Evolutionary conservation across 345 rosid species (phyloP).

Genomic region (Aegle marmelos): DNA sequence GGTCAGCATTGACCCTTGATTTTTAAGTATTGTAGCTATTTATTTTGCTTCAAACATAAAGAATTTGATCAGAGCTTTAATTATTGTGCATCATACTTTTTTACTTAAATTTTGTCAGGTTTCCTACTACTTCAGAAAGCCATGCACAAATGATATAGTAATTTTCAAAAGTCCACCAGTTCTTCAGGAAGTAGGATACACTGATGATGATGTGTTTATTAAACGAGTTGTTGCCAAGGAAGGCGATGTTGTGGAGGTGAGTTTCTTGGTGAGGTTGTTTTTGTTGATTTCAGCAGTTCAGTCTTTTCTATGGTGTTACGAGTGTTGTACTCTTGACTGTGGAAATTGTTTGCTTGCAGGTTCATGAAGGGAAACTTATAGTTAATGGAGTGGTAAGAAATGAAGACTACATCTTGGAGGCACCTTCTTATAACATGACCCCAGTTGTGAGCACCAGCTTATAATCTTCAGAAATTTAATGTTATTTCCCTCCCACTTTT

Average conservation of each 20-base stretch:
- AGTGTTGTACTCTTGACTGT: neutral
- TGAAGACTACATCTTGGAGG: constrained; percentile 68
- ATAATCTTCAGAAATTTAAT: neutral
- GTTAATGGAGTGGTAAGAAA: constrained; percentile 69
- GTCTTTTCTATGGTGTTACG: neutral
- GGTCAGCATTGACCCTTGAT: too few species aligned
- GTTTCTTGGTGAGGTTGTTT: constrained; percentile 8
- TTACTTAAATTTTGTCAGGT: constrained; percentile 49
- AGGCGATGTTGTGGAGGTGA: constrained; percentile 93
- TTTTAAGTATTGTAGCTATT: neutral
- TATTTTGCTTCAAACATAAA: neutral
- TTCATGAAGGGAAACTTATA: constrained; percentile 62
- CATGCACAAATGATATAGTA: constrained; percentile 88
- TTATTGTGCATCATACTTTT: neutral
- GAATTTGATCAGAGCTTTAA: neutral
- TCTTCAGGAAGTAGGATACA: constrained; percentile 93
- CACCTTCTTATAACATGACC: constrained; percentile 80
- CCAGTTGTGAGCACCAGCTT: constrained; percentile 54
- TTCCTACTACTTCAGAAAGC: constrained; percentile 82
- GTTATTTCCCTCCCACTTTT: neutral
- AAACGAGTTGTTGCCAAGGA: constrained; percentile 86
- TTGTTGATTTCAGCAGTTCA: neutral
- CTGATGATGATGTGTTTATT: constrained; percentile 90
- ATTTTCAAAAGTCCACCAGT: constrained; percentile 94
- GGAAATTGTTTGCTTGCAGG: constrained; percentile 39